Evolutionary conservation across 2,329 filamentous ascomycete genomes (phyloP).

Genomic region (Fusarium sp.): DNA sequence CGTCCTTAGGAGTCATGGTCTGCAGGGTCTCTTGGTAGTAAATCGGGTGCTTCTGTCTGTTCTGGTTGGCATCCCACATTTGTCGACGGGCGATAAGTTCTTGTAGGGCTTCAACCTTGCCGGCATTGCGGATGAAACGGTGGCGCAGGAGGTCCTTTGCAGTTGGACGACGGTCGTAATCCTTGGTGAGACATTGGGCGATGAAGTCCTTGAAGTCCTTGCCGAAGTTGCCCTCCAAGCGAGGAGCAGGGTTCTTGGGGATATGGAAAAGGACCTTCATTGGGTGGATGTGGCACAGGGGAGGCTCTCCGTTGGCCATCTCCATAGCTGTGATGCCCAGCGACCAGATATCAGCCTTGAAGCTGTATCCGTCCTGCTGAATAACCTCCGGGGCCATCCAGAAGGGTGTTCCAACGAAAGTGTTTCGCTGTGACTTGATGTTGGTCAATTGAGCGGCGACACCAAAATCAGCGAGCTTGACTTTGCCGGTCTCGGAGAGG

Average conservation of each 20-base stretch:
- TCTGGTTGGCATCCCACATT: slow-evolving; percentile 80
- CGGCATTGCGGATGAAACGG: slow-evolving; percentile 86
- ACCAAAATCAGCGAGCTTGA: slow-evolving; percentile 97
- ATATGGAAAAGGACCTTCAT: slow-evolving; percentile 96
- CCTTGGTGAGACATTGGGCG: slow-evolving; percentile 89
- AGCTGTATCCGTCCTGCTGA: slow-evolving; percentile 83
- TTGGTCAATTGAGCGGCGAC: slow-evolving; percentile 97
- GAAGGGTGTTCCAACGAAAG: slow-evolving; percentile 96
- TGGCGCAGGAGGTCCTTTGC: slow-evolving; percentile 90
- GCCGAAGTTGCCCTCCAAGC: slow-evolving; percentile 86
- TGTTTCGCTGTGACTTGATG: slow-evolving; percentile 97
- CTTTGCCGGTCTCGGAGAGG: slow-evolving; percentile 89
- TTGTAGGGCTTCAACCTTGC: slow-evolving; percentile 87
- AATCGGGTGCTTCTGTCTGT: slow-evolving; percentile 75
- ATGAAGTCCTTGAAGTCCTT: slow-evolving; percentile 96
- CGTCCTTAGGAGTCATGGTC: slow-evolving; percentile 72
- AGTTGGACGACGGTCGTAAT: slow-evolving; percentile 83
- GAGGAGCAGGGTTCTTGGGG: slow-evolving; percentile 86
- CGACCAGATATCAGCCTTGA: slow-evolving; percentile 94
- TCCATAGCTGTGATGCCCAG: slow-evolving; percentile 93
- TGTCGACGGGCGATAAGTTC: slow-evolving; percentile 87
- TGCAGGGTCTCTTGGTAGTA: slow-evolving; percentile 95
- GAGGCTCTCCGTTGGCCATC: slow-evolving; percentile 88
- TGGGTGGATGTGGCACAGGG: slow-evolving; percentile 84
- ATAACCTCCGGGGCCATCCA: slow-evolving; percentile 98